These are phyloP conservation scores for Emericellopsis cladophorae DNA, from an alignment of 2,329 filamentous ascomycete genomes.

Conservation along the genomic window DNA sequence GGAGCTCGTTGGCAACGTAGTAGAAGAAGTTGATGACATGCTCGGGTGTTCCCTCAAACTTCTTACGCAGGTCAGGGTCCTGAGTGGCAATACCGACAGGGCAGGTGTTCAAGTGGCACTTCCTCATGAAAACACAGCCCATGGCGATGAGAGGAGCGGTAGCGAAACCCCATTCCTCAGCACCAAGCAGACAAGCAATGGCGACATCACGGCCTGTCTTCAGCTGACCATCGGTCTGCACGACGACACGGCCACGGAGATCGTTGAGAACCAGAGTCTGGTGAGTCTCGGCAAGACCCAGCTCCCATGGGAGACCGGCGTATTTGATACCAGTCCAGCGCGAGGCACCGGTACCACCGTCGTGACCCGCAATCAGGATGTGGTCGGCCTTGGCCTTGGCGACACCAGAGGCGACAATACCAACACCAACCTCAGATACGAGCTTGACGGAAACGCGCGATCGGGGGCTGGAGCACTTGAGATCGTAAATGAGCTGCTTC, in stretches of 20 bases:
- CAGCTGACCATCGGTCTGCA: slow-evolving; percentile 92
- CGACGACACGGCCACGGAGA: slow-evolving; percentile 85
- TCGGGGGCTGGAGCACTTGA: slow-evolving; percentile 91
- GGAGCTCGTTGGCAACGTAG: slow-evolving; percentile 89
- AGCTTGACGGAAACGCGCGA: slow-evolving; percentile 93
- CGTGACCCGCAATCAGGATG: slow-evolving; percentile 91
- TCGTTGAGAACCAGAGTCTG: slow-evolving; percentile 94
- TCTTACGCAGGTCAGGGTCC: slow-evolving; percentile 85
- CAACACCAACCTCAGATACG: slow-evolving; percentile 92
- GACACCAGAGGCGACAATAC: slow-evolving; percentile 94
- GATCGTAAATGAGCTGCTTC: slow-evolving; percentile 94
- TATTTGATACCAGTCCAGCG: slow-evolving; percentile 99
- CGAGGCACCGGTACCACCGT: slow-evolving; percentile 92
- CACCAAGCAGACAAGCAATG: slow-evolving; percentile 86
- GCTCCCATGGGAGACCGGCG: slow-evolving; percentile 89
- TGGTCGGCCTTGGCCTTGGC: slow-evolving; percentile 96
- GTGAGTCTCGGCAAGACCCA: slow-evolving; percentile 93
- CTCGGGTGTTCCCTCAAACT: slow-evolving; percentile 86
- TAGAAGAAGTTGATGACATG: slow-evolving; percentile 99
- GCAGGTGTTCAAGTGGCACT: slow-evolving; percentile 64
- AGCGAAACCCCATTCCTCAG: slow-evolving; percentile 97
- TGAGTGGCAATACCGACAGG: slow-evolving; percentile 93
- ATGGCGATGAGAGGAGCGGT: slow-evolving; percentile 91
- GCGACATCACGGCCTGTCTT: slow-evolving; percentile 88
- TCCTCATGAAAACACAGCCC: slow-evolving; percentile 93